These are phyloP conservation scores for Phyllachora maydis DNA, from an alignment of 2,329 filamentous ascomycete species.

Conservation along the genomic window DNA sequence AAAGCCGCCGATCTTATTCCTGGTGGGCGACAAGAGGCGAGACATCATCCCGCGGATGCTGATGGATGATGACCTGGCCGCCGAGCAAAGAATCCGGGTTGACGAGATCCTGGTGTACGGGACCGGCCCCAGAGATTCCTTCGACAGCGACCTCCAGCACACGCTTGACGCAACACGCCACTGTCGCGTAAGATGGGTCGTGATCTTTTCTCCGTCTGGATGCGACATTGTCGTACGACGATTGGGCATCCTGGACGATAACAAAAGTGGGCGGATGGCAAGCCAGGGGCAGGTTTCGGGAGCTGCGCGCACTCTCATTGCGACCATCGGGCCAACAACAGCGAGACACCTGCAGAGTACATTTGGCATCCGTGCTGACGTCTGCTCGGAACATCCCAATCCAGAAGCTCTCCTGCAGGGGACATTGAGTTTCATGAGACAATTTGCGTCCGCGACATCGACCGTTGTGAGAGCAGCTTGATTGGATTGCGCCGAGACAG, in stretches of 20 bases:
- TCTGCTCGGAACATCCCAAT: conserved; percentile 66
- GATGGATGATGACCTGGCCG: conserved; percentile 31
- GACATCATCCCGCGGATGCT: conserved; percentile 78
- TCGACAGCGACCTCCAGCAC: conserved; percentile 42
- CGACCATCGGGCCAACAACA: conserved; percentile 88
- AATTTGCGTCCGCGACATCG: too few relatives aligned
- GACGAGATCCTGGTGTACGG: conserved; percentile 74
- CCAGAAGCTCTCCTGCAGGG: conserved; percentile 57
- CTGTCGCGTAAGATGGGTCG: conserved; percentile 39
- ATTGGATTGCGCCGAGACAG: too few relatives aligned
- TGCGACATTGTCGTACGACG: conserved; percentile 37
- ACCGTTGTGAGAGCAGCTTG: too few relatives aligned
- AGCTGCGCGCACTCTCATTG: conserved; percentile 47
- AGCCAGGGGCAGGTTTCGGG: too few relatives aligned
- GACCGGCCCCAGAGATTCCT: conserved; percentile 64
- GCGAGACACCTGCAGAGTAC: conserved; percentile 45
- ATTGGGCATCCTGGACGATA: conserved; percentile 29
- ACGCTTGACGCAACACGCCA: conserved; percentile 23
- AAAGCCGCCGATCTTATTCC: conserved; percentile 55
- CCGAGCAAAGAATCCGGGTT: conserved; percentile 36
- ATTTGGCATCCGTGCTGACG: conserved; percentile 51
- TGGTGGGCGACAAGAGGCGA: conserved; percentile 74
- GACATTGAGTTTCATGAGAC: conserved; percentile 28
- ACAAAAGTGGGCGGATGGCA: too few relatives aligned
- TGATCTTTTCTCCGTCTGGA: conserved; percentile 51